These are phyloP conservation scores for Turnera subulata DNA, from an alignment of 345 rosid genomes.

Conservation along the genomic window DNA sequence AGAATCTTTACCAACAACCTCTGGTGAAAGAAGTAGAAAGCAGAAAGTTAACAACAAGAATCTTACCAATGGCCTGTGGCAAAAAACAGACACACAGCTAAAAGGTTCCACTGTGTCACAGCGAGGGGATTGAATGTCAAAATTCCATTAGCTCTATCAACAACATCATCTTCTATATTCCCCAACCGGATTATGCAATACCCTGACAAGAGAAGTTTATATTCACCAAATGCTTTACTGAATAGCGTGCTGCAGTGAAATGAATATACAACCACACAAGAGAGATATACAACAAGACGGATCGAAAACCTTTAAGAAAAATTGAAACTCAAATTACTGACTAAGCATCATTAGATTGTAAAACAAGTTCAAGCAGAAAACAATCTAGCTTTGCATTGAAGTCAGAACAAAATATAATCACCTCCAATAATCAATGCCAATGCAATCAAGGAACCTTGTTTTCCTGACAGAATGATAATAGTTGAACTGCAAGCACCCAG, in stretches of 20 bases:
- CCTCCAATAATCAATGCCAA: conserved; percentile 69
- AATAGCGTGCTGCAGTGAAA: conserved; percentile 4
- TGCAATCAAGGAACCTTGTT: conserved; percentile 77
- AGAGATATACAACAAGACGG: background rate
- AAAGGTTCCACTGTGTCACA: conserved; percentile 75
- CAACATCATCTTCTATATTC: conserved; percentile 33
- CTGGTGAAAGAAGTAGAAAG: background rate
- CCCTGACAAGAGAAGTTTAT: conserved; percentile 35
- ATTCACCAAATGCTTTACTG: conserved; percentile 3
- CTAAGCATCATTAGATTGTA: background rate
- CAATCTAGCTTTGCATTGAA: background rate
- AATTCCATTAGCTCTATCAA: conserved; percentile 22
- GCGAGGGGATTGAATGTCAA: conserved; percentile 48
- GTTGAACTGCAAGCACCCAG: conserved; percentile 77
- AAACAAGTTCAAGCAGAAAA: background rate
- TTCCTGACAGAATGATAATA: conserved; percentile 65
- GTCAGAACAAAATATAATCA: conserved; percentile 18
- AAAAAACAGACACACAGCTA: conserved; percentile 75
- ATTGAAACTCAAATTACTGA: background rate
- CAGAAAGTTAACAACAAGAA: conserved; percentile 3
- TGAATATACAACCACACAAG: background rate
- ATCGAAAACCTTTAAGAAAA: background rate
- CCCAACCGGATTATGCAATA: conserved; percentile 74
- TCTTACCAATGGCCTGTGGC: conserved; percentile 89
- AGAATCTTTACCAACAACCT: too few species aligned